These are phyloP conservation scores for Melastoma candidum DNA, from an alignment of 441 rosid species.

Conservation along the genomic window DNA sequence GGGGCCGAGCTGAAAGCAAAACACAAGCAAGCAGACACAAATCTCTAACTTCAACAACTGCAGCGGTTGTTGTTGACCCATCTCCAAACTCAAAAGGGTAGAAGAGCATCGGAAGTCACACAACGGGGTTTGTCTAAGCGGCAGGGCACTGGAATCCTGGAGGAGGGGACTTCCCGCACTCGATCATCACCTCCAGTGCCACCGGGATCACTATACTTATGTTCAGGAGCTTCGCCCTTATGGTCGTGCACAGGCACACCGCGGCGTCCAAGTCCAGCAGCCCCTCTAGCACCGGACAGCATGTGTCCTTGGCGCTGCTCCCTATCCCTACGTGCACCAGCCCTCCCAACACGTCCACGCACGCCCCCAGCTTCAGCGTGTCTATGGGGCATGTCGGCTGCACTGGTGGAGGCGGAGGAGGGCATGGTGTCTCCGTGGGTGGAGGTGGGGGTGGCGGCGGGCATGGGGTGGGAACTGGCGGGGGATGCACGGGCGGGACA, in stretches of 20 bases:
- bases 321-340: conserved; percentile 54
- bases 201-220: conserved; percentile 48
- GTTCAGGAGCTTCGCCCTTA: conserved; percentile 58
- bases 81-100: conserved; percentile 1
- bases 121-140: conserved; percentile 3
- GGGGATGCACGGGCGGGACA: too few relatives aligned
- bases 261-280: conserved; percentile 68
- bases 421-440: conserved; percentile 37
- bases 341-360: conserved; percentile 69
- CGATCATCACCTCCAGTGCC: conserved; percentile 64
- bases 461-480: not conserved
- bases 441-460: conserved; percentile 19
- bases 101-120: conserved; percentile 9
- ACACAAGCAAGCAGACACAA: too few relatives aligned
- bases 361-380: conserved; percentile 60
- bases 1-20: too few relatives aligned
- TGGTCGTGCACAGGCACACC: conserved; percentile 71
- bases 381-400: conserved; percentile 55
- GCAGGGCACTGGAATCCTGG: conserved; percentile 52
- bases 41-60: too few relatives aligned
- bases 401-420: conserved; percentile 41
- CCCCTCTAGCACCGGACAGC: conserved; percentile 71
- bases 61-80: not conserved
- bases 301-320: conserved; percentile 46
- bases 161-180: conserved; percentile 75